These are phyloP conservation scores for Aspergillus sp. DNA, from an alignment of 2,329 filamentous ascomycete genomes.

Conservation along the genomic window DNA sequence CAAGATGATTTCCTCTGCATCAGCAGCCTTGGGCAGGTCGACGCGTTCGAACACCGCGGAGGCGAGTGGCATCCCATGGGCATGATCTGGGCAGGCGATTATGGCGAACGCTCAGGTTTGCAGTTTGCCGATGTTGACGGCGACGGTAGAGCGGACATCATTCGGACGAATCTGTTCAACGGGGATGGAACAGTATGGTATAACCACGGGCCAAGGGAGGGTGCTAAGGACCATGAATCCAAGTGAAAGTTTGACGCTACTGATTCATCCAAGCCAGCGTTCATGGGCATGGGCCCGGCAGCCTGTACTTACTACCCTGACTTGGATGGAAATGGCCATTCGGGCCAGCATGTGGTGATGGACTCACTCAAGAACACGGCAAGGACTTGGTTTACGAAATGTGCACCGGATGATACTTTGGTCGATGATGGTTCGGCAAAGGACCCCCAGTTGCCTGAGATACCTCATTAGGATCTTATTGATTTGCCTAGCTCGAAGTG, in stretches of 20 bases:
- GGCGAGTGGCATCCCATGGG: not conserved
- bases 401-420: not conserved
- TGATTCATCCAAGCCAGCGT: no score
- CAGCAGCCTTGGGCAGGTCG: not conserved
- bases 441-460: not conserved
- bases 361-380: not conserved
- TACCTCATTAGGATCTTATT: no score
- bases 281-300: no score
- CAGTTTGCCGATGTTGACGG: slow-evolving; percentile 43
- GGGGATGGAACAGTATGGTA: slow-evolving; percentile 33
- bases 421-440: not conserved
- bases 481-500: no score
- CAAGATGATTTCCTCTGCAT: not conserved
- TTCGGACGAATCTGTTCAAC: slow-evolving; percentile 38
- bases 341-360: not conserved
- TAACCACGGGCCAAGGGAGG: slow-evolving; percentile 25
- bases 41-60: not conserved
- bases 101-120: slow-evolving; percentile 8
- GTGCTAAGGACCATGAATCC: not conserved
- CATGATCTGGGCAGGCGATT: not conserved
- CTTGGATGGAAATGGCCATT: not conserved
- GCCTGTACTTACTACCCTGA: not conserved
- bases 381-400: not conserved
- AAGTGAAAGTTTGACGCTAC: no score
- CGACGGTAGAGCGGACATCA: slow-evolving; percentile 32